Conservation (phyloP, 179 eudicot species). For the Patellifolia procumbens region DNA sequence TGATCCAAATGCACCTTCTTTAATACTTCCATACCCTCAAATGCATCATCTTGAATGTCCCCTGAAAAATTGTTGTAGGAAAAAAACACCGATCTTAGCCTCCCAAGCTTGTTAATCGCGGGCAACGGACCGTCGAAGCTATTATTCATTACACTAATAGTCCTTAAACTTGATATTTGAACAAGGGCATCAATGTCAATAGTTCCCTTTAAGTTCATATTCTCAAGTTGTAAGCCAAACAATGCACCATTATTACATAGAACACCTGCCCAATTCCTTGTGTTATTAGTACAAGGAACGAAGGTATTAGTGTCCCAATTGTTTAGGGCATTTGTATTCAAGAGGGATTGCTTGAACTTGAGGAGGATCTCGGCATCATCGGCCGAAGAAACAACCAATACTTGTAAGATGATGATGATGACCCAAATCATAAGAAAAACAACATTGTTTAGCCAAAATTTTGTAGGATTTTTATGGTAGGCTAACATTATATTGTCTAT, state of each 20-base stretch:
- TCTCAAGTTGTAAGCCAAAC: slow-evolving; percentile 50
- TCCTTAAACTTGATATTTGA: slow-evolving; percentile 34
- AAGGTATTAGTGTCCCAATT: slow-evolving; percentile 42
- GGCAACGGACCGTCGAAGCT: slow-evolving; percentile 55
- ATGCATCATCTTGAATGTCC: slow-evolving; percentile 44
- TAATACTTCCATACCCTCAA: slow-evolving; percentile 49
- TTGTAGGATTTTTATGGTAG: slow-evolving; percentile 21
- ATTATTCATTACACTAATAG: slow-evolving; percentile 60
- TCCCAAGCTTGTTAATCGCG: slow-evolving; percentile 34
- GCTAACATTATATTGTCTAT: slow-evolving; percentile 25
- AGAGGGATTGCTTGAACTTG: slow-evolving; percentile 49
- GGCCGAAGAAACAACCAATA: slow-evolving; percentile 1
- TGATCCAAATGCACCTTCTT: slow-evolving; percentile 52
- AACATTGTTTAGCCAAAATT: slow-evolving; percentile 3
- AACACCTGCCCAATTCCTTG: slow-evolving; percentile 53
- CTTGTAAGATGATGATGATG: slow-evolving; percentile 2
- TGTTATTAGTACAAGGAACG: slow-evolving; percentile 32
- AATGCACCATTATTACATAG: slow-evolving; percentile 34
- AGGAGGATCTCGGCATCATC: slow-evolving; percentile 31
- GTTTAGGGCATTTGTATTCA: slow-evolving; percentile 33
- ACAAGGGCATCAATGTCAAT: slow-evolving; percentile 46
- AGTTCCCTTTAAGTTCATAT: slow-evolving; percentile 47
- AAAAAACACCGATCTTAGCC: slow-evolving; percentile 43
- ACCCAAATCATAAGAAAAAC: not conserved
- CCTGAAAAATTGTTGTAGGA: slow-evolving; percentile 58